Conservation (phyloP, 345 rosid genomes). For the Eucalyptus erythrocorys region DNA sequence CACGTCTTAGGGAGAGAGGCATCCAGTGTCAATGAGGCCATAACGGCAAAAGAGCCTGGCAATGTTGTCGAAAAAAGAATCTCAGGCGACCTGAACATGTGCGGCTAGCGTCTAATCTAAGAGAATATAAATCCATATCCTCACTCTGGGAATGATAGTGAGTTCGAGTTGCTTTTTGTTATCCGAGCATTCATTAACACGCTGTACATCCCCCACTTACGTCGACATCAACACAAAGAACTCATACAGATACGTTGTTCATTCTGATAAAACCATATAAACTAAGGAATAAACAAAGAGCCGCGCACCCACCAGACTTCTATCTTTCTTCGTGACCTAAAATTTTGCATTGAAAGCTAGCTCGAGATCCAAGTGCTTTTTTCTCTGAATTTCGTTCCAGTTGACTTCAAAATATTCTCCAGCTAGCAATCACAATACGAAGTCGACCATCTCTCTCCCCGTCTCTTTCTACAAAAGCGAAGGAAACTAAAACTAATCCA, state of each 20-base stretch:
- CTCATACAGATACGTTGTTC: background rate
- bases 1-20: too few species aligned
- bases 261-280: background rate
- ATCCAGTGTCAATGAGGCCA: background rate
- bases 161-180: background rate
- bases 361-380: slow-evolving; percentile 7
- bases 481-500: background rate
- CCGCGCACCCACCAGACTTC: background rate
- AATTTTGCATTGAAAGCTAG: background rate
- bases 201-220: background rate
- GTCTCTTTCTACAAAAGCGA: background rate
- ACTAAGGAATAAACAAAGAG: background rate
- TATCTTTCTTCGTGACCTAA: background rate
- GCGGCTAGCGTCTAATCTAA: background rate
- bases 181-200: background rate
- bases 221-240: background rate
- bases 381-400: background rate
- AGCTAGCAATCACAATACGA: background rate
- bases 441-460: background rate
- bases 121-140: background rate
- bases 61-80: background rate
- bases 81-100: background rate
- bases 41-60: background rate
- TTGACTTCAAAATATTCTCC: slow-evolving; percentile 1
- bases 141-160: background rate